These are phyloP conservation scores for Ophiostoma himal-ulmi DNA, from an alignment of 2,329 filamentous ascomycete species.

Conservation along the genomic window DNA sequence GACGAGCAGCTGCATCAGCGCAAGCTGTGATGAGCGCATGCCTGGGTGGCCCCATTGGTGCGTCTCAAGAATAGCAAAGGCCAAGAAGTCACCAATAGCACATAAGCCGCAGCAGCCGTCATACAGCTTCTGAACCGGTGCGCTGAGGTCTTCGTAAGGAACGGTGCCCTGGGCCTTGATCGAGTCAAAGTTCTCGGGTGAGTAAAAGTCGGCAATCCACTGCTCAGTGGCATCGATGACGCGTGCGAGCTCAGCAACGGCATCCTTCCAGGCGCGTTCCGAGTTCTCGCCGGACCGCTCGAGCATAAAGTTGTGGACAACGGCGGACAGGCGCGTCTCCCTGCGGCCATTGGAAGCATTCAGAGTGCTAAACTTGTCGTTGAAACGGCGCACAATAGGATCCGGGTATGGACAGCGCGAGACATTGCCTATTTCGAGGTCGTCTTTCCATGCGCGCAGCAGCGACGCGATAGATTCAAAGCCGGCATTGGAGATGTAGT, in stretches of 20 bases:
- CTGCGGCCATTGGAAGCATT: neutral
- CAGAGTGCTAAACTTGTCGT: neutral
- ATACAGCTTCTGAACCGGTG: constrained; percentile 19
- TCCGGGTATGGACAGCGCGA: constrained; percentile 21
- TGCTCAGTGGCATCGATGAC: constrained; percentile 21
- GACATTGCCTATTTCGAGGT: constrained; percentile 26
- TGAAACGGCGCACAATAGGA: constrained; percentile 20
- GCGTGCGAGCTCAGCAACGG: constrained; percentile 22
- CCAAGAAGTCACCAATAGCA: constrained; percentile 24
- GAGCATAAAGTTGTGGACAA: constrained; percentile 31
- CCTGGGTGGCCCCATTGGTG: constrained; percentile 28
- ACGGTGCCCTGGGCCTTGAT: constrained; percentile 17
- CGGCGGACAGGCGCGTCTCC: constrained; percentile 26
- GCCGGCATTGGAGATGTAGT: constrained; percentile 27
- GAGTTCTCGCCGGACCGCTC: constrained; percentile 24
- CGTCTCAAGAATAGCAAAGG: constrained; percentile 24
- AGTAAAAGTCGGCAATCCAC: constrained; percentile 24
- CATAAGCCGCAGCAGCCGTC: constrained; percentile 24
- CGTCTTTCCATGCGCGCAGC: constrained; percentile 24
- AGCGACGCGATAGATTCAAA: constrained; percentile 26
- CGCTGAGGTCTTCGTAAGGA: constrained; percentile 17
- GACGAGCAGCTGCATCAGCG: constrained; percentile 31
- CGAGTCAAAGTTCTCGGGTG: constrained; percentile 20
- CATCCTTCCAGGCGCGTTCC: constrained; percentile 25
- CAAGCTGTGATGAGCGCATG: constrained; percentile 22